Conservation (phyloP, 768 basidiomycete species). For the Trametes cinnabarina region DNA sequence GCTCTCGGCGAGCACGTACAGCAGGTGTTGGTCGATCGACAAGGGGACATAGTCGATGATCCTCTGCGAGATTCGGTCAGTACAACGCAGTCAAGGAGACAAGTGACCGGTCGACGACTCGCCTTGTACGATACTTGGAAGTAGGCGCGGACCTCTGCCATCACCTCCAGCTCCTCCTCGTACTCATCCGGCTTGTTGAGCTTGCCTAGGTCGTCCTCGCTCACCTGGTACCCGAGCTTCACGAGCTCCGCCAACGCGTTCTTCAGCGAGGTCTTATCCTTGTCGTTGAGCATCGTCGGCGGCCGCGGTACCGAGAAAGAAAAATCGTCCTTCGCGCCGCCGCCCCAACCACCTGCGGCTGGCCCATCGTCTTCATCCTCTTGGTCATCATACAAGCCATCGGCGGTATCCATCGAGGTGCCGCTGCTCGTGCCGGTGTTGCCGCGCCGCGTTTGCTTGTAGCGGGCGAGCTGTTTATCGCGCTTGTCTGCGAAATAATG, state of each 20-base stretch:
- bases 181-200: constrained; percentile 49
- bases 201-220: constrained; percentile 43
- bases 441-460: constrained; percentile 39
- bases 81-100: background rate
- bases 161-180: constrained; percentile 57
- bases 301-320: background rate
- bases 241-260: constrained; percentile 37
- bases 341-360: background rate
- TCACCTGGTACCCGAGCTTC: constrained; percentile 40
- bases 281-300: background rate
- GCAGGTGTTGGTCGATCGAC: constrained; percentile 49
- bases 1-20: constrained; percentile 31
- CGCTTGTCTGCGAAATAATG: constrained; percentile 33
- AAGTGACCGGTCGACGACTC: background rate
- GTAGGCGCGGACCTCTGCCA: constrained; percentile 71
- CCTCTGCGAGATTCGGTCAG: constrained; percentile 33
- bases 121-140: constrained; percentile 58
- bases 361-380: background rate
- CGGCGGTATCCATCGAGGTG: background rate
- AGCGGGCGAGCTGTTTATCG: constrained; percentile 26
- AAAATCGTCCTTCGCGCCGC: background rate
- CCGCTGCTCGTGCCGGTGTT: background rate
- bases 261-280: constrained; percentile 27
- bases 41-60: constrained; percentile 56
- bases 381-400: background rate